Conservation (phyloP, 202 grass and related monocot species). For the Saccharum hybrid region DNA sequence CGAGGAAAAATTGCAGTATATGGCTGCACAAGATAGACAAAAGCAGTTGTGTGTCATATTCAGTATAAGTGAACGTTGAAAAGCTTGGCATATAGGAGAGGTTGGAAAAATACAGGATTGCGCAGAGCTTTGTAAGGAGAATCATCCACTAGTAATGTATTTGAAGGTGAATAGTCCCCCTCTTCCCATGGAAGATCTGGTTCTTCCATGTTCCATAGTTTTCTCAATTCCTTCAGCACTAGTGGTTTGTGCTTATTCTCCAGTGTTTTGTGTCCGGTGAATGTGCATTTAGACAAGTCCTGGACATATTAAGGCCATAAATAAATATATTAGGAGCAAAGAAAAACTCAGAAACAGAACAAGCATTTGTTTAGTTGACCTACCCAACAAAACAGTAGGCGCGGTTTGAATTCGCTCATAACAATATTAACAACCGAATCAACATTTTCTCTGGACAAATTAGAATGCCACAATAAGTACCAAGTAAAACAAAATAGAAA, state of each 20-base stretch:
- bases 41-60: constrained; percentile 30
- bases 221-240: constrained; percentile 80
- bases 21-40: constrained; percentile 58
- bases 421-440: constrained; percentile 70
- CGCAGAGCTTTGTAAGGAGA: constrained; percentile 90
- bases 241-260: constrained; percentile 81
- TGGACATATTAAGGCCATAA: constrained; percentile 40
- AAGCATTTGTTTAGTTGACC: constrained; percentile 39
- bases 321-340: constrained; percentile 38
- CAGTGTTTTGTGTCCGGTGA: constrained; percentile 71
- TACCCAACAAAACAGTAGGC: constrained; percentile 95
- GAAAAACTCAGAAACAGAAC: constrained; percentile 17
- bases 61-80: constrained; percentile 26
- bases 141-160: constrained; percentile 83
- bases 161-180: constrained; percentile 69
- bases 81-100: not conserved
- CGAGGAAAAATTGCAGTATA: constrained; percentile 75
- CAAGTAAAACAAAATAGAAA: constrained; percentile 12
- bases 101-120: constrained; percentile 67
- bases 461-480: constrained; percentile 34
- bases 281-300: constrained; percentile 83
- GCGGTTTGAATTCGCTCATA: constrained; percentile 73
- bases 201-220: constrained; percentile 85
- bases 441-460: constrained; percentile 76
- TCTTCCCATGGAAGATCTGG: constrained; percentile 78